These are phyloP conservation scores for Boletus reticulatus DNA, from an alignment of 768 basidiomycete species.

Conservation along the genomic window DNA sequence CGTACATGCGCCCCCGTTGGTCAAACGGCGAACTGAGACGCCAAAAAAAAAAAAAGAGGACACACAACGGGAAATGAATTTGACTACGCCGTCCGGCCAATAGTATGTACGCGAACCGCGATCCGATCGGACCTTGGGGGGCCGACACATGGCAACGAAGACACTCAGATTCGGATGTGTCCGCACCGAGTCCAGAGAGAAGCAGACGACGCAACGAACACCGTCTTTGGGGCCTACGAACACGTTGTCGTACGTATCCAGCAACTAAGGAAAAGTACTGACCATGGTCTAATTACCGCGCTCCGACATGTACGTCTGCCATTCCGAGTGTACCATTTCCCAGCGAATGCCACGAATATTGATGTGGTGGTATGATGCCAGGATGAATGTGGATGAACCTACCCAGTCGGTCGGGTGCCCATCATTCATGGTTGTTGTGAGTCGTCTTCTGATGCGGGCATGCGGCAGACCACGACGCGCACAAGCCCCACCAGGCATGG, in stretches of 20 bases:
- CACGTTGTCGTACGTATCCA: too few relatives aligned
- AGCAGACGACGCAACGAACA: too few relatives aligned
- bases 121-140: conserved; percentile 6
- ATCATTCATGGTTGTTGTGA: not conserved
- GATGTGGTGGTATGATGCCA: too few relatives aligned
- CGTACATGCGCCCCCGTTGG: too few relatives aligned
- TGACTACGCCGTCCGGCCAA: not conserved
- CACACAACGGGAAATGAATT: not conserved
- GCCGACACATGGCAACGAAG: not conserved
- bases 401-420: not conserved
- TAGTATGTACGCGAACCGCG: not conserved
- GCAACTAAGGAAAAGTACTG: too few relatives aligned
- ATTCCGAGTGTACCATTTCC: not conserved
- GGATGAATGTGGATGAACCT: not conserved
- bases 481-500: not conserved
- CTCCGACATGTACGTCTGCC: not conserved
- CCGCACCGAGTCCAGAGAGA: not conserved
- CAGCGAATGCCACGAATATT: not conserved
- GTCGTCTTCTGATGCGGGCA: not conserved
- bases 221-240: too few relatives aligned
- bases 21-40: not conserved
- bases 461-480: not conserved
- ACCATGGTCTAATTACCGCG: conserved; percentile 2
- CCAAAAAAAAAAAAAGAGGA: not conserved
- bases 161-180: not conserved